A percentile compares a stretch with the other conserved stretches of the same genome.
These are phyloP conservation scores for Tuber calosporum DNA, from an alignment of 495 filamentous ascomycete genomes.

Conservation along the genomic window DNA sequence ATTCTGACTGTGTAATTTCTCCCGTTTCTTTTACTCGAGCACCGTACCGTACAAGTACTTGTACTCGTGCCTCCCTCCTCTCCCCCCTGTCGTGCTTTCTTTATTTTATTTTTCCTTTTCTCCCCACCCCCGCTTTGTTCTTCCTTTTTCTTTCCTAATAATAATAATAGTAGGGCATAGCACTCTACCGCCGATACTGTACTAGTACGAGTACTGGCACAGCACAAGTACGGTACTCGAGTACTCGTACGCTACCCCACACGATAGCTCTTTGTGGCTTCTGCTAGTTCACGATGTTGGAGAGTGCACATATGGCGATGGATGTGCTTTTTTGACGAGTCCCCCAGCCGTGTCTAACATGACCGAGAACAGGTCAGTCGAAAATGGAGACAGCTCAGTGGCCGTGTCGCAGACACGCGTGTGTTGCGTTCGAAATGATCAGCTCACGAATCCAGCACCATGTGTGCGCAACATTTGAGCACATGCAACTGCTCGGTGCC, in stretches of 20 bases:
- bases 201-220: no score
- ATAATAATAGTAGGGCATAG: no score
- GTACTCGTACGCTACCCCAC: background rate
- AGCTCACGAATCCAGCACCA: background rate
- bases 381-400: background rate
- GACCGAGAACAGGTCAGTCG: background rate
- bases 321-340: conserved; percentile 2
- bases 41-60: no score
- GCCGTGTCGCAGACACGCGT: background rate
- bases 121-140: background rate
- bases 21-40: background rate
- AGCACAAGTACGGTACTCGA: no score
- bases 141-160: background rate
- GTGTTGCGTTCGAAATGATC: background rate
- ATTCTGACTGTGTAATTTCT: background rate
- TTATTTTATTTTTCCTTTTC: no score
- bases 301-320: background rate
- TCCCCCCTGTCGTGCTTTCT: no score
- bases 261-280: background rate
- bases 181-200: no score
- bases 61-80: no score
- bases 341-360: background rate
- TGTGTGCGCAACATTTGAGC: background rate
- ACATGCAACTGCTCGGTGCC: background rate
- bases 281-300: background rate